phyloP scores from a whole-genome alignment of 2,329 filamentous ascomycete genomes.

The Penicillium sp. region DNA sequence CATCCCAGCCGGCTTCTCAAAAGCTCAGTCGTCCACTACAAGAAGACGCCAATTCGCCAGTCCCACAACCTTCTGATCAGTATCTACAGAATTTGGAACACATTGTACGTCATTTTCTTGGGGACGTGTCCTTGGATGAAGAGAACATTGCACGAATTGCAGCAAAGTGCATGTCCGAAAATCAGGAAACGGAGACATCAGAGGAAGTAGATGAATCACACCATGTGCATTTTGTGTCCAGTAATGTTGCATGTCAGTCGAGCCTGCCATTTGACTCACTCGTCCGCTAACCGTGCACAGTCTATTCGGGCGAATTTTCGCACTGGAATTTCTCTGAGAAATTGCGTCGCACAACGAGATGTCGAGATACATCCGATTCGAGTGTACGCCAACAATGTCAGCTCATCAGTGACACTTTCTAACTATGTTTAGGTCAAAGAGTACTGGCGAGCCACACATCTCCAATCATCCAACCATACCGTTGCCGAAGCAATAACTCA shows the following conservation, averaged over 20 bases:
- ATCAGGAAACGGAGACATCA: slow-evolving; percentile 2
- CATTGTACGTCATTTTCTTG: slow-evolving; percentile 17
- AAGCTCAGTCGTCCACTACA: slow-evolving; percentile 29
- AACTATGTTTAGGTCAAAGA: slow-evolving; percentile 30
- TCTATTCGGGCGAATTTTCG: slow-evolving; percentile 46
- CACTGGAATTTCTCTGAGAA: slow-evolving; percentile 46
- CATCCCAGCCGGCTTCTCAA: slow-evolving; percentile 32
- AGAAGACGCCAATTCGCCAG: neutral
- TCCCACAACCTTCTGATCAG: neutral
- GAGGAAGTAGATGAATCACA: slow-evolving; percentile 12
- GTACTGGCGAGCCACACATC: slow-evolving; percentile 42
- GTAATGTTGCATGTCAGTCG: slow-evolving; percentile 7
- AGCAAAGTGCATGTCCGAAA: slow-evolving; percentile 3
- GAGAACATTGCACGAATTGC: slow-evolving; percentile 11
- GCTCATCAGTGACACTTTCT: neutral
- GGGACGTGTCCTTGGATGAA: slow-evolving; percentile 13
- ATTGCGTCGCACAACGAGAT: slow-evolving; percentile 39
- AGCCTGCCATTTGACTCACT: neutral
- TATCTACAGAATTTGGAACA: slow-evolving; percentile 10
- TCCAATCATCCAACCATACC: slow-evolving; percentile 36
- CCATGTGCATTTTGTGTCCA: slow-evolving; percentile 10
- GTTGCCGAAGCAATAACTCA: slow-evolving; percentile 35
- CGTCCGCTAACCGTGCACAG: slow-evolving; percentile 12
- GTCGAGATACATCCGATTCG: slow-evolving; percentile 28
- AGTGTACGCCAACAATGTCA: slow-evolving; percentile 20